Evolutionary conservation across 345 rosid species (phyloP), one percentile per base, ranked within the genome.

Genomic region (Sisymbrium altissimum): DNA sequence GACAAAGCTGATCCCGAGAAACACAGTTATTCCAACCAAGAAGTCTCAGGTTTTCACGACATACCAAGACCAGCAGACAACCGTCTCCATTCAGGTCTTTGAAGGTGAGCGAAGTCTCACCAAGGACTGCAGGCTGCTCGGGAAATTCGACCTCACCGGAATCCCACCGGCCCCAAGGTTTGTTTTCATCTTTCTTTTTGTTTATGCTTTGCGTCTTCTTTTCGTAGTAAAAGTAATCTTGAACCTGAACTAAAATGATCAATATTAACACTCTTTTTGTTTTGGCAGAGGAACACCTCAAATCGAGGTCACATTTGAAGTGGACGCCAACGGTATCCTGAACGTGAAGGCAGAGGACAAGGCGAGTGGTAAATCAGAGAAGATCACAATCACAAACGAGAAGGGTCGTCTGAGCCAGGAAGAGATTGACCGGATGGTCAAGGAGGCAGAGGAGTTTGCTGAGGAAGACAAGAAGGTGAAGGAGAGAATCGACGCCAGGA

Each of bases 401-500:
- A 68, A 67, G 73, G 78, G 81, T 15, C 52, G 81, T 0, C 13
- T 72, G 36, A 73, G 74, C 43, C 80, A 76, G 29, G 76, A 76
- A 63, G 80, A 76, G 65, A 76, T 76, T 12, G 80, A 76, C 27
- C 41, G 76, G 41, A 76, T 76, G 80, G 80, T 76, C 3, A 68
- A 69, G 49, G 80, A 76, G 65, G 79, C 79, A 11, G 79, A 76
- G 70, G 79, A 76, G 70, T 76, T 76, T 69, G 70, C 79, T 15
- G 80, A 76, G 62, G 80, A 76, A 44, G 80, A 76, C 65, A 76
- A 76, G 71, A 76, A 78, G 73, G 77, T 78, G 64, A 78, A 78
- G 41, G 81, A 78, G 63, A 91, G 55, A 61, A 86, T 93, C 1
- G 98, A 93, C 27, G 96, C 98, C 0, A 92, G 98, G 6, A 93